Percentiles rank a stretch among this genome's conserved stretches.
These are phyloP conservation scores for Penstemon davidsonii DNA, from an alignment of 257 asterid species.

Conservation along the genomic window DNA sequence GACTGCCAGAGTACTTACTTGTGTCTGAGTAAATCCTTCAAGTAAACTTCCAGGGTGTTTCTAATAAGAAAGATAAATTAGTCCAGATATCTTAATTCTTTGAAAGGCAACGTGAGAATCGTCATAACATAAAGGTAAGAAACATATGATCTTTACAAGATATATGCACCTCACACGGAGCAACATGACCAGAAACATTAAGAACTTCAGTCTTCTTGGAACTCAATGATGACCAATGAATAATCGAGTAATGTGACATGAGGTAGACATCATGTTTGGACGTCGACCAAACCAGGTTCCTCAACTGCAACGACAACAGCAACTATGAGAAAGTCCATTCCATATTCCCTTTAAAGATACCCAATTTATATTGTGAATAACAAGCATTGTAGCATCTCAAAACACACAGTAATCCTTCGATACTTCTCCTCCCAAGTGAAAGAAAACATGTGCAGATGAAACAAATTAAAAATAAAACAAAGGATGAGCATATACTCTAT, in stretches of 20 bases:
- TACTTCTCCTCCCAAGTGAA: not conserved
- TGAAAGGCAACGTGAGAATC: slow-evolving; percentile 13
- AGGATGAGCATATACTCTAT: not conserved
- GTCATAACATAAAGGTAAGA: slow-evolving; percentile 8
- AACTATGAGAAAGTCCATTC: slow-evolving; percentile 1
- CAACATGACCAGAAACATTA: slow-evolving; percentile 58
- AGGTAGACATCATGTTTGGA: slow-evolving; percentile 62
- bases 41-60: slow-evolving; percentile 54
- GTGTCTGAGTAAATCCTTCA: slow-evolving; percentile 57
- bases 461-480: not conserved
- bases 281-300: slow-evolving; percentile 59
- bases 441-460: not conserved
- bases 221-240: slow-evolving; percentile 55
- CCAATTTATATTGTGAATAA: not conserved
- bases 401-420: not conserved
- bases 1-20: slow-evolving; percentile 54
- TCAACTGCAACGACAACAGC: slow-evolving; percentile 36
- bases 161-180: slow-evolving; percentile 46
- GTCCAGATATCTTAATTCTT: slow-evolving; percentile 20
- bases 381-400: not conserved
- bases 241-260: slow-evolving; percentile 49
- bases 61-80: slow-evolving; percentile 23
- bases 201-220: slow-evolving; percentile 59
- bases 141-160: slow-evolving; percentile 13
- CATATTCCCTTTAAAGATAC: not conserved